Base-by-base conservation (phyloP, 345 rosid species). In the Populus pruinosa region DNA sequence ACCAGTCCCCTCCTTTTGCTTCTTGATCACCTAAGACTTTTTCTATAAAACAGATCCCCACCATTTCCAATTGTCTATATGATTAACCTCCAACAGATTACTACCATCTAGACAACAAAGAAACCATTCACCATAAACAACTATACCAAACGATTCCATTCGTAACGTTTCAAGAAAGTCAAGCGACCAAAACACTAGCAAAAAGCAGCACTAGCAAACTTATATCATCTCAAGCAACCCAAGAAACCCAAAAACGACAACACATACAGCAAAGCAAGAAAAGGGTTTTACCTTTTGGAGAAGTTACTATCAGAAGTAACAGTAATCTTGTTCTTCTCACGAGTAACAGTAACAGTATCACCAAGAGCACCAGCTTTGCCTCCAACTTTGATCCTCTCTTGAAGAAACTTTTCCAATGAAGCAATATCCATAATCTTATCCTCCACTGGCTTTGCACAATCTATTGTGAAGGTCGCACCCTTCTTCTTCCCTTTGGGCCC, bases 301-400 rank as follows among this genome's bases (percentile, higher is more conserved):
- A 90, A 89, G 80, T 79, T 81, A 77, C 81, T 71, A 44, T 87
- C 88, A 4, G 93, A 87, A 27, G 89, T 83, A 70, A 92, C 92
- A 5, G 79, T 88, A 69, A 90, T 89, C 83, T 83, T 89, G 79
- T 73, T 83, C 76, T 87, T 86, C 14, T 86, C 91, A 25, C 88
- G 80, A 5, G 84, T 53, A 59, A 92, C 80, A 3, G 87, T 73
- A 39, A 92, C 84, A 2, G 87, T 35, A 18, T 90, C 92, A 0
- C 92, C 94, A 0, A 91, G 94, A 67, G 91, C 90, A 47, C 96
- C 93, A 0, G 96, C 86, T 76, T 91, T 92, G 71, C 94, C 97
- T 4, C 92, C 91, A 74, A 90, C 94, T 85, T 90, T 92, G 82
- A 90, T 92, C 36, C 90, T 79, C 77, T 90, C 93, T 79, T 89